These are phyloP conservation scores for Bremia lactucae DNA, from an alignment of 352 stramenopile species.

Conservation along the genomic window DNA sequence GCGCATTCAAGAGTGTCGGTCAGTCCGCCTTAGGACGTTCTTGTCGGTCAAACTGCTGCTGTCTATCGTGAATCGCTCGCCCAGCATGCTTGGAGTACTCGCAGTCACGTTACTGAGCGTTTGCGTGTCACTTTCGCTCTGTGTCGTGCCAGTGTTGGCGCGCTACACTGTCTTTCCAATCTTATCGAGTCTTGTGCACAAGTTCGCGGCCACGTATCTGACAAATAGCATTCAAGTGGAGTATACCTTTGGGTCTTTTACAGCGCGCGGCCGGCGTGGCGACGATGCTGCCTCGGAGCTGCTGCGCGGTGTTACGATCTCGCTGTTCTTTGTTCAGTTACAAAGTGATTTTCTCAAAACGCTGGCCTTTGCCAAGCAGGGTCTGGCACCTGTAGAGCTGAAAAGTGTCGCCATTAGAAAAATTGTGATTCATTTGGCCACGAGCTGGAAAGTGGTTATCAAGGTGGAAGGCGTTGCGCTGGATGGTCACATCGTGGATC, in stretches of 20 bases:
- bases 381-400: conserved; percentile 34
- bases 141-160: conserved; percentile 44
- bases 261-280: conserved; percentile 16
- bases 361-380: conserved; percentile 47
- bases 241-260: conserved; percentile 38
- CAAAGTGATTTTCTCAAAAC: conserved; percentile 41
- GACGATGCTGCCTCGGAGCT: conserved; percentile 4
- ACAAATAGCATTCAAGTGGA: conserved; percentile 40
- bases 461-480: conserved; percentile 38
- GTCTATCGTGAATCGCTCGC: conserved; percentile 21
- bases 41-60: conserved; percentile 19
- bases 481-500: conserved; percentile 32
- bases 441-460: conserved; percentile 43
- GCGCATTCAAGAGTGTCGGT: conserved; percentile 14
- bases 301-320: conserved; percentile 36
- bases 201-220: conserved; percentile 38
- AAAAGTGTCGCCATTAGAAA: conserved; percentile 28
- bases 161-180: conserved; percentile 49
- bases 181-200: conserved; percentile 42
- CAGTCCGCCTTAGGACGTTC: not conserved
- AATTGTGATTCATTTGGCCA: conserved; percentile 35
- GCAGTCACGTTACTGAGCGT: conserved; percentile 38
- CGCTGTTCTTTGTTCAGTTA: conserved; percentile 44
- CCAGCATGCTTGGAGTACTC: conserved; percentile 34
- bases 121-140: conserved; percentile 50